phyloP scores from a whole-genome alignment of 352 stramenopile genomes.

The Phytopythium oedochilum region DNA sequence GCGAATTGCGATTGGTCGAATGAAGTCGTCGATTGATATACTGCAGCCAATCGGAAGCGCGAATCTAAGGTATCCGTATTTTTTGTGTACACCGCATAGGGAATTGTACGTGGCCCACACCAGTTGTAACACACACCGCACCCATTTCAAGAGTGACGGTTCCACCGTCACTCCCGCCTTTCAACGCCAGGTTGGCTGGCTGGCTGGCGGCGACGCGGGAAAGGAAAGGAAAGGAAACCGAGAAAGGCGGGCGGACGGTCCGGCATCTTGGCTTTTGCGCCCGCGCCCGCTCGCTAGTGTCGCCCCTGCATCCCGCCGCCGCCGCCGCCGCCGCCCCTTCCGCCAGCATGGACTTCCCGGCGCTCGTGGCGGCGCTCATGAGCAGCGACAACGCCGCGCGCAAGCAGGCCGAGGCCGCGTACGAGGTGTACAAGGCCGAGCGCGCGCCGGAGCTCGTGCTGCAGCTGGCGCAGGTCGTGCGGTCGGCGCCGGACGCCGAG shows the following conservation, averaged over 20 bases:
- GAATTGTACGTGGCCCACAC: background rate
- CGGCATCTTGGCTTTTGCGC: constrained; percentile 3
- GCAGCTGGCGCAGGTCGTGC: constrained; percentile 65
- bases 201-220: background rate
- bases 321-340: background rate
- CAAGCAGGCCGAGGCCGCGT: constrained; percentile 73
- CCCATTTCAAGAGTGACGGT: constrained; percentile 1
- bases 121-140: no score
- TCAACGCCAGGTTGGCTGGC: background rate
- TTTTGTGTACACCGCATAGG: background rate
- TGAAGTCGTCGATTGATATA: background rate
- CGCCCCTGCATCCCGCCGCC: background rate
- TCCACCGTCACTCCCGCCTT: background rate
- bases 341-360: constrained; percentile 59
- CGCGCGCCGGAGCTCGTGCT: constrained; percentile 59
- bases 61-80: no score
- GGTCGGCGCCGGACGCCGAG: constrained; percentile 44
- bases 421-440: constrained; percentile 62
- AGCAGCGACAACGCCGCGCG: constrained; percentile 68
- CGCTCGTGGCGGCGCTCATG: constrained; percentile 71
- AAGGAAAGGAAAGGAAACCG: background rate
- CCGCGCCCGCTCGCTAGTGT: no score
- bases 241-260: background rate
- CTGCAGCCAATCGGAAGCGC: background rate
- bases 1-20: background rate